Percentiles rank a stretch among this genome's conserved stretches.
phyloP scores from a whole-genome alignment of 352 stramenopile species.

The Pythium insidiosum region DNA sequence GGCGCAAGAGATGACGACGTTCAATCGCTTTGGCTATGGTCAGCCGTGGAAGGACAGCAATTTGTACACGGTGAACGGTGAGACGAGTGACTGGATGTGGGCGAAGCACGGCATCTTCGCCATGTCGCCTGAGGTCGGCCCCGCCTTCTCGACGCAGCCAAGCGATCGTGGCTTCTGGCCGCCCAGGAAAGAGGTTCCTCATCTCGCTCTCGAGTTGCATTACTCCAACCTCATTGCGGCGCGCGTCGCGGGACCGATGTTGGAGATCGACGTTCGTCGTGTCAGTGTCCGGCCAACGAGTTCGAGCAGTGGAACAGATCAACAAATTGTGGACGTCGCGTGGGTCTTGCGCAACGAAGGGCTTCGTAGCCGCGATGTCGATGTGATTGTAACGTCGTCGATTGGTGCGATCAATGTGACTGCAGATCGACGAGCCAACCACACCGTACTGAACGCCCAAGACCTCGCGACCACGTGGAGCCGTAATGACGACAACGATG shows the following conservation, averaged over 20 bases:
- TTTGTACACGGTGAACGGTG: conserved; percentile 81
- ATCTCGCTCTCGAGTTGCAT: conserved; percentile 54
- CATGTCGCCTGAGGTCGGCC: conserved; percentile 81
- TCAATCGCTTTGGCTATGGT: conserved; percentile 68
- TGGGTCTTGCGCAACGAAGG: no score
- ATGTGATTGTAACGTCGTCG: no score
- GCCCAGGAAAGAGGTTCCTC: conserved; percentile 30
- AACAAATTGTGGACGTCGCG: no score
- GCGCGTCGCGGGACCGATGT: conserved; percentile 40
- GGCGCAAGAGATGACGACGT: conserved; percentile 61
- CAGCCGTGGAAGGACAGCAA: conserved; percentile 81
- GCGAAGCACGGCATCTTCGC: conserved; percentile 66
- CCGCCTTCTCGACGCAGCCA: conserved; percentile 33
- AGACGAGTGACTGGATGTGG: conserved; percentile 87
- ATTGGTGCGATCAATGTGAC: no score
- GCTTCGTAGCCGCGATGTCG: no score
- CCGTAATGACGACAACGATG: no score
- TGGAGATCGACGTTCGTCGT: no score
- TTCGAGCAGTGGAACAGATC: no score
- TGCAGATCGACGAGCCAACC: no score
- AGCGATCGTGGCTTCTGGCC: conserved; percentile 63
- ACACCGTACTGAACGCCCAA: no score
- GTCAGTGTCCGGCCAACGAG: no score
- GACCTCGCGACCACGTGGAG: no score
- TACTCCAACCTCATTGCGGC: conserved; percentile 67